Conservation (phyloP, 2,329 filamentous ascomycete genomes). For the Ophiognomonia clavigignenti-juglandacearum region DNA sequence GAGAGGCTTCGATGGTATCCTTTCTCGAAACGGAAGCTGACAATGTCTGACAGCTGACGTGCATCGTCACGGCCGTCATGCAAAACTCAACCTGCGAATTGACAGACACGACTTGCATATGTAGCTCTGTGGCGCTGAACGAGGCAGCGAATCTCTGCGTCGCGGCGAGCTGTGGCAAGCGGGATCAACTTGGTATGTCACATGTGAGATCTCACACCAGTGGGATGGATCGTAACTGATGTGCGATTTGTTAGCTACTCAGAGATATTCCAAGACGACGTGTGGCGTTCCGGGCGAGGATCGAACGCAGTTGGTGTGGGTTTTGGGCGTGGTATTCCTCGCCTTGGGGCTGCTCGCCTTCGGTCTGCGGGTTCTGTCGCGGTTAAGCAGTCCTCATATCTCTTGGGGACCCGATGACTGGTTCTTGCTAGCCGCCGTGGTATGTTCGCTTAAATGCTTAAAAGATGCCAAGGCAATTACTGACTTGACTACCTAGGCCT, state of each 20-base stretch:
- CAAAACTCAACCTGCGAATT: conserved; percentile 11
- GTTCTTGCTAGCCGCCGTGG: conserved; percentile 24
- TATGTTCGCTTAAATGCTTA: too few relatives aligned
- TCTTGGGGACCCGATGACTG: conserved; percentile 27
- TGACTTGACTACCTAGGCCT: neutral
- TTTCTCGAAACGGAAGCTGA: neutral
- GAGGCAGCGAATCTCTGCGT: conserved; percentile 11
- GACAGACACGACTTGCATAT: conserved; percentile 11
- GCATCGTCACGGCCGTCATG: conserved; percentile 5
- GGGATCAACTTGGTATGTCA: conserved; percentile 3
- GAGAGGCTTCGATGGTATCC: too few relatives aligned
- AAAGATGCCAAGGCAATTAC: neutral
- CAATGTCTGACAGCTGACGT: conserved; percentile 1
- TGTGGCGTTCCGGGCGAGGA: conserved; percentile 24
- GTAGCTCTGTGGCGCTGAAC: conserved; percentile 9
- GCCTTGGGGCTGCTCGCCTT: conserved; percentile 26
- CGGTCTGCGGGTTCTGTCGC: conserved; percentile 23
- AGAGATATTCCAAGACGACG: conserved; percentile 23
- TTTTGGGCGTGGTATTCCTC: conserved; percentile 24
- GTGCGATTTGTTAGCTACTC: conserved; percentile 18
- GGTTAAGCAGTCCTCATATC: conserved; percentile 22
- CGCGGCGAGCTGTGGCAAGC: conserved; percentile 9
- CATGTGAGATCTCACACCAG: neutral
- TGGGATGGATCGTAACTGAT: too few relatives aligned
- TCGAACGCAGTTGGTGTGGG: conserved; percentile 21